Evolutionary conservation across 2,329 filamentous ascomycete species (phyloP), one percentile per base, ranked within the genome.

Genomic region (Colletotrichum abscissum): DNA sequence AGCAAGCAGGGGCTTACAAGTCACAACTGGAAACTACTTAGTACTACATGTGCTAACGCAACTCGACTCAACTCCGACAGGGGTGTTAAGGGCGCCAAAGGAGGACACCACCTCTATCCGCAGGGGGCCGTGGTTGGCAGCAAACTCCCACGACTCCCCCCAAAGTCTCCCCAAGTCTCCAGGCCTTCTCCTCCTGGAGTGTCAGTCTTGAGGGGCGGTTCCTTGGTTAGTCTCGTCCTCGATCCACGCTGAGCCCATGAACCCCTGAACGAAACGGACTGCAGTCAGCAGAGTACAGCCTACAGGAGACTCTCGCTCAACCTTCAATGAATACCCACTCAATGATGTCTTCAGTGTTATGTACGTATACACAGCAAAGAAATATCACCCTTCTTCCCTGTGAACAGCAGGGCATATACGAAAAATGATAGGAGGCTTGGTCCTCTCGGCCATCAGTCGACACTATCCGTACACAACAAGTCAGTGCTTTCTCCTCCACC

Each of bases 51-150:
- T 16, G 49, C 42, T 33, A 52, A 52, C 42, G 38, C 46, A 38
- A 28, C 63, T 55, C 59, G 69, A 69, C 55, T 57, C 30, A 33
- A 54, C 64, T 19, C 65, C 38, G 65, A 63, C 70, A 72, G 66
- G 70, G 69, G 66, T 49, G 7, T 9, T 22, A 12, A 22, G 28
- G 60, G 46, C 38, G 60, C 46, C 42, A 52, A 35, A 63, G 60
- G 8, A 28, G 46, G 46, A 54, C 46, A 52, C 26, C 26, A 35
- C 30, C 28, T 49, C 46, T 56, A 26, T 73, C 46, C 46, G 60
- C 67, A 73, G 67, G 67, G 67, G 55, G 55, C 22, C 30, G 33
- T 38, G 28, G 19, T 54, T 60, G 46, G 35, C 49, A 65, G 49
- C 67, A 33, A 38, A 69, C 59, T 69, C 54, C 26, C 26, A 26